Evolutionary conservation across 169 alveolate genomes (phyloP), one percentile per base, ranked within the genome.

Genomic region (Perkinsus olseni): DNA sequence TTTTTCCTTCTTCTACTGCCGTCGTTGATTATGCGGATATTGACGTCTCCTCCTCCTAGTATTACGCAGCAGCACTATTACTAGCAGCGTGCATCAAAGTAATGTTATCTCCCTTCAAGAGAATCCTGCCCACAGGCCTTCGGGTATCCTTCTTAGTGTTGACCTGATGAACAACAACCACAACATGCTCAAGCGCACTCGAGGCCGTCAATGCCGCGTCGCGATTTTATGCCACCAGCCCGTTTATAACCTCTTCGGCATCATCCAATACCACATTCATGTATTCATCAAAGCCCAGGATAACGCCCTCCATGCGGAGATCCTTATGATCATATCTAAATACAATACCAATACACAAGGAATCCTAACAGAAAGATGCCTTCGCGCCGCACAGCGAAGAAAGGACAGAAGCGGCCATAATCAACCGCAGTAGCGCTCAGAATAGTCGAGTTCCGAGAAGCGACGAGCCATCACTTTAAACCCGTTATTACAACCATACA

Each of bases 201-300:
- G n/a, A n/a, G n/a, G n/a, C n/a, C n/a, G n/a, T n/a, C n/a, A n/a
- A n/a, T n/a, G n/a, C n/a, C n/a, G n/a, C n/a, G n/a, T n/a, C n/a
- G n/a, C n/a, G n/a, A n/a, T n/a, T n/a, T n/a, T n/a, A n/a, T n/a
- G n/a, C n/a, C n/a, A n/a, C n/a, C n/a, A n/a, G n/a, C 34, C 34
- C 82, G 31, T 28, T 62, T 62, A 62, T 8, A 24, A 62, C 95
- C 94, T 98, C 99, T 95, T 97, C 97, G 28, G 98, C 98, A 50
- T 98, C 99, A 93, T 98, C 99, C 94, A 98, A 93, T 34, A 98
- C 99, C 96, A 98, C 96, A 95, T 98, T 98, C 99, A 98, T 98
- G 94, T 98, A 98, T 95, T 98, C 99, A 93, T 98, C 99, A 92
- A 98, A 98, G 0, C 99, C 99, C 99, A 97, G 93, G 28, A 91